phyloP scores from a whole-genome alignment of 371 early-diverging fungal species.

The Circinella umbellata region DNA sequence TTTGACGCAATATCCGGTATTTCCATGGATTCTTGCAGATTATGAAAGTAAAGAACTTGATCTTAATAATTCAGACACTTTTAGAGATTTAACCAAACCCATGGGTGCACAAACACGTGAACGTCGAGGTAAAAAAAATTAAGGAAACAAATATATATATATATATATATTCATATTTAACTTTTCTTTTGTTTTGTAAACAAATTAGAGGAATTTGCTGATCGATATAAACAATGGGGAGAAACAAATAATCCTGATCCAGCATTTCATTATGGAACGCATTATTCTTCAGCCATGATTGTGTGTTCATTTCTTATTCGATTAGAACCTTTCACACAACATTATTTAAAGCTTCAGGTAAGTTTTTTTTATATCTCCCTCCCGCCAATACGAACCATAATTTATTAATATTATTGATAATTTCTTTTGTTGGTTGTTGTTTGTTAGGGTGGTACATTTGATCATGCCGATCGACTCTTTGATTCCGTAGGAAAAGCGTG shows the following conservation, averaged over 20 bases:
- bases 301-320: conserved; percentile 85
- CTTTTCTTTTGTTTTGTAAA: not conserved
- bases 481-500: conserved; percentile 71
- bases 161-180: too few relatives aligned
- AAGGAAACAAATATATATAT: too few relatives aligned
- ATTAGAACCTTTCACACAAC: conserved; percentile 85
- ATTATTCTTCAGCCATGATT: conserved; percentile 88
- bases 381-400: not conserved
- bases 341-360: conserved; percentile 75
- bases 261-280: conserved; percentile 89
- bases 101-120: conserved; percentile 83
- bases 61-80: conserved; percentile 68
- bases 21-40: conserved; percentile 79
- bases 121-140: conserved; percentile 49
- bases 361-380: conserved; percentile 19
- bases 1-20: conserved; percentile 74
- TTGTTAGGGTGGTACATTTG: conserved; percentile 89
- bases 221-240: conserved; percentile 67
- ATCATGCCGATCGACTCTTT: conserved; percentile 80
- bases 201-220: conserved; percentile 53
- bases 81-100: conserved; percentile 85
- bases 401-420: not conserved
- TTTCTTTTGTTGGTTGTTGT: too few relatives aligned
- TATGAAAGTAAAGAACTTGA: conserved; percentile 74
- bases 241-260: conserved; percentile 76